Evolutionary conservation across 805 yeast genomes (phyloP), one percentile per base, ranked within the genome.

Genomic region (Metschnikowia borealis): DNA sequence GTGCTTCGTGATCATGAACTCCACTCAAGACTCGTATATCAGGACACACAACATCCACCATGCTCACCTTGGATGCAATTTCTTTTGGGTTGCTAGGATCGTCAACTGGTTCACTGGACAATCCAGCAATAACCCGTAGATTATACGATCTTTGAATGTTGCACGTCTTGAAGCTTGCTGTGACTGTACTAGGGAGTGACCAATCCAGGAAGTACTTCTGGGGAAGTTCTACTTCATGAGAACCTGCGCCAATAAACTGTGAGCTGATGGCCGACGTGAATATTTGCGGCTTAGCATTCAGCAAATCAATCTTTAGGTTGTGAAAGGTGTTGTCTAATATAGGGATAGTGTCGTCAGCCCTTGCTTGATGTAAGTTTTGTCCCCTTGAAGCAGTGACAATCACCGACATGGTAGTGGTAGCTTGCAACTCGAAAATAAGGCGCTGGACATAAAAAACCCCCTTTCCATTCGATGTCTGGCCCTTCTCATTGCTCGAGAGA

Each of bases 161-260:
- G 58, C 87, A 82, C 4, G 83, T 75, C 23, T 61, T 63, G 61
- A 85, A 84, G 17, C 78, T 64, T 2, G 88, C 87, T 2, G 82
- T 67, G 3, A 79, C 64, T 38, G 70, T 56, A 42, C 71, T 75
- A 0, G 86, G 84, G 15, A 80, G 53, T 2, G 66, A 61, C 39
- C 80, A 73, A 52, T 69, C 71, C 23, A 66, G 56, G 52, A 68
- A 76, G 49, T 71, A 61, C 42, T 66, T 58, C 20, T 53, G 54
- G 0, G 82, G 81, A 17, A 78, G 69, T 51, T 74, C 79, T n/a
- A 76, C 53, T 53, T 78, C 81, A 57, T 68, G 72, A 21, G 62
- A 46, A 36, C 46, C 46, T 6, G 51, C 48, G 5, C 52, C 54
- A 1, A 47, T 40, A 32, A 29, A 40, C 11, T 52, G 56, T 8